These are phyloP conservation scores for Talaromyces islandicus DNA, from an alignment of 2,329 filamentous ascomycete species.

Conservation along the genomic window DNA sequence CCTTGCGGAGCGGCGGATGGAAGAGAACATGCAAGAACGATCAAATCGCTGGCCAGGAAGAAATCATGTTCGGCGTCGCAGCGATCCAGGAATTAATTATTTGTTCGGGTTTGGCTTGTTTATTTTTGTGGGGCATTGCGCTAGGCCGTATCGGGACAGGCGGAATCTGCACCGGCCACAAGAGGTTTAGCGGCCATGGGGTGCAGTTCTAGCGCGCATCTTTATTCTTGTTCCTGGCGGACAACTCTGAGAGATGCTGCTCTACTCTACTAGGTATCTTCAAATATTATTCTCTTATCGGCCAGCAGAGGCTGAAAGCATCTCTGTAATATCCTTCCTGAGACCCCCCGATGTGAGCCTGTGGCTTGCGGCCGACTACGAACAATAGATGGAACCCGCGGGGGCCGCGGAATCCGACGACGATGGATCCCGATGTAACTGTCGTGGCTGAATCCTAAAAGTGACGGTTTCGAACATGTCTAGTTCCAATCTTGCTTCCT, in stretches of 20 bases:
- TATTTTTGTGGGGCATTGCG: background rate
- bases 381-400: background rate
- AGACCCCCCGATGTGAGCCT: background rate
- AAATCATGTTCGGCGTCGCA: background rate
- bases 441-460: background rate
- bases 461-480: no score
- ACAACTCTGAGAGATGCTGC: background rate
- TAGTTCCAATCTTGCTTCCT: background rate
- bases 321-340: background rate
- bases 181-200: background rate
- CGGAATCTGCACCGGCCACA: background rate
- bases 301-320: background rate
- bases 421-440: background rate
- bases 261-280: background rate
- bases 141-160: background rate
- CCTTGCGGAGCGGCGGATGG: conserved; percentile 1
- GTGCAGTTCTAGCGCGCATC: background rate
- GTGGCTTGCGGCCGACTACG: background rate
- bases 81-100: background rate
- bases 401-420: background rate
- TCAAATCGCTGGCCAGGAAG: background rate
- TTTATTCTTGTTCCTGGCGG: background rate
- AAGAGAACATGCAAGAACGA: background rate
- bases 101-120: background rate
- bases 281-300: background rate